A percentile compares a stretch with the other conserved stretches of the same genome.
These are phyloP conservation scores for Bolboschoenus planiculmis DNA, from an alignment of 176 grass and related monocot species.

Conservation along the genomic window DNA sequence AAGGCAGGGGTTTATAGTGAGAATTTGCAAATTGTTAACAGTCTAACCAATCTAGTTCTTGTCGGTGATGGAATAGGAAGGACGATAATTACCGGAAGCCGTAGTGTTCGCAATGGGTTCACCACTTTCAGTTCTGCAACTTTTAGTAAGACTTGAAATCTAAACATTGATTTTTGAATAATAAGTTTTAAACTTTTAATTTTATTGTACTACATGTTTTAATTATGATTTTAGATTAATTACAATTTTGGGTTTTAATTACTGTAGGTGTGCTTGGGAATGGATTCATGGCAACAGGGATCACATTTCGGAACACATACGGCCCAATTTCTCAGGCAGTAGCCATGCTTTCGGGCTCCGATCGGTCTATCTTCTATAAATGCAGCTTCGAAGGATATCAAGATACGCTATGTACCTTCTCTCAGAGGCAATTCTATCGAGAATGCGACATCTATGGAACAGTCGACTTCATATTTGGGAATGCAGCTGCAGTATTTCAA, in stretches of 20 bases:
- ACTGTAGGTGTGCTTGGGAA: slow-evolving; percentile 14
- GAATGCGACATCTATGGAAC: slow-evolving; percentile 33
- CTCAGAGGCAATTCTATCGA: slow-evolving; percentile 25
- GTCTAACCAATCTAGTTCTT: slow-evolving; percentile 49
- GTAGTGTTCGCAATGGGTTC: slow-evolving; percentile 22
- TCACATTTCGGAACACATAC: slow-evolving; percentile 28
- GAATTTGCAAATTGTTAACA: slow-evolving; percentile 45
- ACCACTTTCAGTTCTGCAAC: slow-evolving; percentile 58
- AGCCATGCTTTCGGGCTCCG: slow-evolving; percentile 24
- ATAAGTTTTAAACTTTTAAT: background rate
- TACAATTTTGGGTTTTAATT: background rate
- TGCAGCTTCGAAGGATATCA: slow-evolving; percentile 29
- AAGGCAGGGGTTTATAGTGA: slow-evolving; percentile 47
- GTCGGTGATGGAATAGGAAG: slow-evolving; percentile 36
- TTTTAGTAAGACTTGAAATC: slow-evolving; percentile 25
- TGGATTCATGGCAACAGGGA: slow-evolving; percentile 24
- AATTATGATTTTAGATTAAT: background rate
- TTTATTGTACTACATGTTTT: background rate
- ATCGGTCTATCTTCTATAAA: slow-evolving; percentile 23
- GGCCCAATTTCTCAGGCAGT: slow-evolving; percentile 26
- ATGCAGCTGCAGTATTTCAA: slow-evolving; percentile 23
- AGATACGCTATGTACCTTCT: slow-evolving; percentile 29
- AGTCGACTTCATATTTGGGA: slow-evolving; percentile 29
- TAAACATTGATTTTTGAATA: background rate
- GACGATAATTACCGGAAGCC: slow-evolving; percentile 33